Percentiles rank a stretch among this genome's conserved stretches.
Conservation (phyloP, 177 flowering plant species). For the Vitis hybrid region DNA sequence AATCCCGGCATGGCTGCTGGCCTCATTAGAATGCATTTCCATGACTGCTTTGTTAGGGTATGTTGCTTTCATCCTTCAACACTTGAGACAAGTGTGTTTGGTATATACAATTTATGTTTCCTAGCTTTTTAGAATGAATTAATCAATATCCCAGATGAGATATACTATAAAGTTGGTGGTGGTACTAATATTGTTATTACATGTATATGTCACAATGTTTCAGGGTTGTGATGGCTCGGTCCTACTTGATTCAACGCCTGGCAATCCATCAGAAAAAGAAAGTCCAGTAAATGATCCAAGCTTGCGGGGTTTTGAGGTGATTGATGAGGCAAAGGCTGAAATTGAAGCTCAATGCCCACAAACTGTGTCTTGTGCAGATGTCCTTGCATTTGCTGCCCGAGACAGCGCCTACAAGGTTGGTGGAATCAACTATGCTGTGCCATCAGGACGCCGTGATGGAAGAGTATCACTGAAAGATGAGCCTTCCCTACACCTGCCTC, state of each 20-base stretch:
- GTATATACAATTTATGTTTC: no score
- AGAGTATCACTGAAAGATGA: slow-evolving; percentile 23
- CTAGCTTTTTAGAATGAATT: no score
- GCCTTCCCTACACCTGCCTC: slow-evolving; percentile 26
- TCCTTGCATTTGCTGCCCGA: slow-evolving; percentile 35
- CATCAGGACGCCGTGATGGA: slow-evolving; percentile 49
- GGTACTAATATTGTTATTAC: not conserved
- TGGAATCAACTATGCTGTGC: slow-evolving; percentile 33
- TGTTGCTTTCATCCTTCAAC: not conserved
- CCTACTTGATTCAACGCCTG: slow-evolving; percentile 26
- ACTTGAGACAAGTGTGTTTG: no score
- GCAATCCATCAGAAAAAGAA: slow-evolving; percentile 26
- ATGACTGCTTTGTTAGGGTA: slow-evolving; percentile 42
- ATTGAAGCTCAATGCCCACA: slow-evolving; percentile 31
- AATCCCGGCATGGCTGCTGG: slow-evolving; percentile 47
- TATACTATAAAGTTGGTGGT: not conserved
- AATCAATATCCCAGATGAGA: no score
- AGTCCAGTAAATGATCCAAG: slow-evolving; percentile 33
- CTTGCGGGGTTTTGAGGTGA: slow-evolving; percentile 39
- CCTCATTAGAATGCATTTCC: slow-evolving; percentile 37
- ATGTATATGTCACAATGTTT: not conserved
- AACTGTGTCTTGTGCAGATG: slow-evolving; percentile 43
- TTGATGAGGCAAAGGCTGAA: slow-evolving; percentile 33
- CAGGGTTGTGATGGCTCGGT: slow-evolving; percentile 54
- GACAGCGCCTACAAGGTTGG: slow-evolving; percentile 35